Evolutionary conservation across 1,284 basidiomycete genomes (phyloP).

Genomic region (Ceratobasidium sp.): DNA sequence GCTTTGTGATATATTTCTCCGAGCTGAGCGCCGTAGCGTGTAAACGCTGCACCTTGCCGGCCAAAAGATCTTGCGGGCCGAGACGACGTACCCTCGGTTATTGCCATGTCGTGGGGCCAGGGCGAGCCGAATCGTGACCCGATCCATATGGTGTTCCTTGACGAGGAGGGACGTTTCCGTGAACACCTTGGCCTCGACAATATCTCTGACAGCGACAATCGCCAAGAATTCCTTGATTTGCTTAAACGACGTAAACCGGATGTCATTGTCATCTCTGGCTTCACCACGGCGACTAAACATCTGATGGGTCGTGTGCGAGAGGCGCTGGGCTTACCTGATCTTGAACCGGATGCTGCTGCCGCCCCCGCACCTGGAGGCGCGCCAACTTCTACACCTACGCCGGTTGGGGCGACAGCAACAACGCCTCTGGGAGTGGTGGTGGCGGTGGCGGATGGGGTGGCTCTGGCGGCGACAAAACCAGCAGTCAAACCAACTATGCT

Average conservation of each 20-base stretch:
- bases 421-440: background rate
- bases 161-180: constrained; percentile 88
- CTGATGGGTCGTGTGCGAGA: constrained; percentile 74
- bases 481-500: constrained; percentile 22
- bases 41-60: constrained; percentile 72
- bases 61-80: constrained; percentile 57
- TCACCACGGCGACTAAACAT: constrained; percentile 84
- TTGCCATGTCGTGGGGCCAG: constrained; percentile 94
- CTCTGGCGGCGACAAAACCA: background rate
- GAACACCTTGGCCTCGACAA: constrained; percentile 93
- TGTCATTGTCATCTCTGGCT: constrained; percentile 90
- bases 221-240: constrained; percentile 84
- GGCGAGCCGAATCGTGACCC: constrained; percentile 94
- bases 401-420: constrained; percentile 33
- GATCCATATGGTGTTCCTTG: constrained; percentile 87
- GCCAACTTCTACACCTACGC: background rate
- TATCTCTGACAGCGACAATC: constrained; percentile 74
- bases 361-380: constrained; percentile 38
- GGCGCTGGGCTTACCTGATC: constrained; percentile 42
- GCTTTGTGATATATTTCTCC: background rate
- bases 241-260: constrained; percentile 86
- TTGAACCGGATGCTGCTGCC: constrained; percentile 31
- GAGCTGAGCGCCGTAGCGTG: constrained; percentile 40
- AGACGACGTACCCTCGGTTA: constrained; percentile 82
- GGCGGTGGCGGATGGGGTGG: constrained; percentile 9